Evolutionary conservation across 306 rosid genomes (phyloP).

Genomic region (Senna tora): DNA sequence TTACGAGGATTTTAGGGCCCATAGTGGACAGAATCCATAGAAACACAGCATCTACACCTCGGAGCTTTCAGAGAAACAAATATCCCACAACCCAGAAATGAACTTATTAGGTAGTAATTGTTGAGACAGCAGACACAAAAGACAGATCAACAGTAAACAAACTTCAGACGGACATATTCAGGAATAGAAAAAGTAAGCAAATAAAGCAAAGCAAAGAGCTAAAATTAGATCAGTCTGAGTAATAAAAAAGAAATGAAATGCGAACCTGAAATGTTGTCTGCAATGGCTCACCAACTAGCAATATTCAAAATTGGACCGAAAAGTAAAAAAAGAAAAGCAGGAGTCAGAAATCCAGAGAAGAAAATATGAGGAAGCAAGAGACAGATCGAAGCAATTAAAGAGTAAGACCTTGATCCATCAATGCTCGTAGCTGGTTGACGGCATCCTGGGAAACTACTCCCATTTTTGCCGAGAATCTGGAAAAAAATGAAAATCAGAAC

Average conservation of each 20-base stretch:
- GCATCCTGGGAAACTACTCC: constrained; percentile 78
- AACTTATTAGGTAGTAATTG: constrained; percentile 8
- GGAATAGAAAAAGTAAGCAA: neutral
- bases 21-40: constrained; percentile 15
- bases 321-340: neutral
- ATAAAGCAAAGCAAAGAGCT: neutral
- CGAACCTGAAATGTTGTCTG: constrained; percentile 81
- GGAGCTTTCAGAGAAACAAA: constrained; percentile 7
- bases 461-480: constrained; percentile 53
- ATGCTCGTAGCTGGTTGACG: constrained; percentile 60
- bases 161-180: neutral
- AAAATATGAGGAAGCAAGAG: neutral
- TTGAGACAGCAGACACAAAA: constrained; percentile 9
- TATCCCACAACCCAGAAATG: constrained; percentile 14
- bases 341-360: neutral
- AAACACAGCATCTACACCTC: constrained; percentile 8
- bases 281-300: constrained; percentile 77
- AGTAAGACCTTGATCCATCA: constrained; percentile 73
- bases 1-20: constrained; percentile 11
- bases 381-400: constrained; percentile 32
- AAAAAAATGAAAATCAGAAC: constrained; percentile 18
- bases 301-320: constrained; percentile 15
- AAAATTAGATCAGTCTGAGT: constrained; percentile 38
- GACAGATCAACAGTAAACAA: constrained; percentile 25
- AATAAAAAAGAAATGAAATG: constrained; percentile 19